phyloP scores from a whole-genome alignment of 2,329 filamentous ascomycete genomes.

The Aspergillus brasiliensis region DNA sequence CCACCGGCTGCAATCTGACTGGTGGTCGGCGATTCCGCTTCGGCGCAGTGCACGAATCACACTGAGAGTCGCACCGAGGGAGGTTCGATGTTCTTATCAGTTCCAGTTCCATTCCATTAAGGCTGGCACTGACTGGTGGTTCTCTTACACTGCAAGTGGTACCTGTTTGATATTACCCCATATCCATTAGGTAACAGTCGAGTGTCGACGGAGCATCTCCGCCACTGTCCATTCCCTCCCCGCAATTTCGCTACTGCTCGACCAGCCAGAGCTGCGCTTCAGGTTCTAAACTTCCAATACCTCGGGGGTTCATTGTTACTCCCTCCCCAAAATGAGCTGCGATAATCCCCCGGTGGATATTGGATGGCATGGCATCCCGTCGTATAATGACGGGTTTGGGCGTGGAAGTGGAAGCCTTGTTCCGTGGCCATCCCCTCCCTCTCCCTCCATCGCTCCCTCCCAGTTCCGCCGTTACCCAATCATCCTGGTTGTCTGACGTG shows the following conservation, averaged over 20 bases:
- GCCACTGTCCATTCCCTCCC: constrained; percentile 5
- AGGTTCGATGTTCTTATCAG: constrained; percentile 6
- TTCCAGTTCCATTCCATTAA: background rate
- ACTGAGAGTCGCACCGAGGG: too few relatives aligned
- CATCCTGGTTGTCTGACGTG: background rate
- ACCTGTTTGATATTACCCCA: constrained; percentile 20
- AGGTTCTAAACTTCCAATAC: background rate
- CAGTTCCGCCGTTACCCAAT: background rate
- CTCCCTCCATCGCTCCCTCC: background rate
- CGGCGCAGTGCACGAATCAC: constrained; percentile 14
- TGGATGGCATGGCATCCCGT: background rate
- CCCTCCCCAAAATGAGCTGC: background rate
- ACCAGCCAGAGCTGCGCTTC: background rate
- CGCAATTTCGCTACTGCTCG: background rate
- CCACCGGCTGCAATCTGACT: constrained; percentile 4
- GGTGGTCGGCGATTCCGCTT: constrained; percentile 11
- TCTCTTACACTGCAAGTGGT: background rate
- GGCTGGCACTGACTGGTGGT: background rate
- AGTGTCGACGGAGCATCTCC: constrained; percentile 2
- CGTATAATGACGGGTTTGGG: too few relatives aligned
- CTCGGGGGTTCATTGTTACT: background rate
- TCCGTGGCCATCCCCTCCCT: background rate
- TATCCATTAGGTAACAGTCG: constrained; percentile 28
- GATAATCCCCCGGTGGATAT: background rate
- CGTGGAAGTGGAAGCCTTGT: background rate